Evolutionary conservation across 1,284 basidiomycete species (phyloP).

Genomic region (Cryptococcus sp.): DNA sequence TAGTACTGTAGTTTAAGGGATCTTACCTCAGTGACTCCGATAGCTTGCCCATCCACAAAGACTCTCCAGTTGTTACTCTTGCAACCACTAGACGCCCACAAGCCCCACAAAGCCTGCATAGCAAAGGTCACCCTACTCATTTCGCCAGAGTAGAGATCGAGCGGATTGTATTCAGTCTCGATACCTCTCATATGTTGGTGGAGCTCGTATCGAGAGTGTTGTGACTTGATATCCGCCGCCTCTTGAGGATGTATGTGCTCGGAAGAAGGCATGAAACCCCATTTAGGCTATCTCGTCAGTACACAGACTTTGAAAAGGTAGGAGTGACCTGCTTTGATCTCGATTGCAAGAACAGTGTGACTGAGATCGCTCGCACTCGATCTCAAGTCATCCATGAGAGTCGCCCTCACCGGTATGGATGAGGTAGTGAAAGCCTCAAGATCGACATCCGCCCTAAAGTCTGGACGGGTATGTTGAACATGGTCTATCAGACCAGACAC

Average conservation of each 20-base stretch:
- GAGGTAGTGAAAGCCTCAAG: constrained; percentile 15
- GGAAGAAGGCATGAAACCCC: constrained; percentile 74
- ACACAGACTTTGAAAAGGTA: not conserved
- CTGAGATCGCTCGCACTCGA: constrained; percentile 41
- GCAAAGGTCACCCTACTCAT: constrained; percentile 58
- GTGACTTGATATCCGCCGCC: constrained; percentile 60
- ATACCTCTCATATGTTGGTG: constrained; percentile 59
- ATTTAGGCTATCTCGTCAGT: constrained; percentile 67
- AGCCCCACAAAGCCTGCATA: constrained; percentile 64
- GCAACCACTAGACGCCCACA: constrained; percentile 63
- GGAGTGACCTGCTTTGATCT: constrained; percentile 69
- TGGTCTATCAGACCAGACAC: constrained; percentile 54
- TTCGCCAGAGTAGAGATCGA: constrained; percentile 77
- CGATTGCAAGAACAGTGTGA: constrained; percentile 57
- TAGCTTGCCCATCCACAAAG: constrained; percentile 62
- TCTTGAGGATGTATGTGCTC: constrained; percentile 57
- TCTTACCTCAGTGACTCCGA: too few relatives aligned
- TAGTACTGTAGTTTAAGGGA: too few relatives aligned
- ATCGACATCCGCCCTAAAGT: constrained; percentile 54
- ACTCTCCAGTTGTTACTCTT: constrained; percentile 73
- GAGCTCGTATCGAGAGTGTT: constrained; percentile 81
- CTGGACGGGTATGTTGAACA: constrained; percentile 56
- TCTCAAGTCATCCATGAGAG: constrained; percentile 57
- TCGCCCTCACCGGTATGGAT: constrained; percentile 50
- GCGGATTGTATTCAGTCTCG: constrained; percentile 62